Percentiles rank a stretch among this genome's conserved stretches.
Conservation (phyloP, 805 yeast species). For the Lipomyces kockii region DNA sequence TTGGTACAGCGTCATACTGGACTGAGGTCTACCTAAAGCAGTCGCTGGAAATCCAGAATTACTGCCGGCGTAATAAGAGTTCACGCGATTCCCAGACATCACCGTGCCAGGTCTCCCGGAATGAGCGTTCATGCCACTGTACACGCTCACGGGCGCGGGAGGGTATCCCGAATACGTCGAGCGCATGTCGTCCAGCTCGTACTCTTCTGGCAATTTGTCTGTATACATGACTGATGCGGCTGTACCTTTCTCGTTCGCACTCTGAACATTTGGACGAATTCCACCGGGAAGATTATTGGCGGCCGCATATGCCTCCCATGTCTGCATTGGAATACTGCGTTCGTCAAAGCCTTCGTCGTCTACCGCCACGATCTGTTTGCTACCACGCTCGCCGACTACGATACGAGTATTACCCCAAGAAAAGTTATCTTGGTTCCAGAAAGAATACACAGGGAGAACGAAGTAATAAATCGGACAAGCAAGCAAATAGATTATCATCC, state of each 20-base stretch:
- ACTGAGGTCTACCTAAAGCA: constrained; percentile 4
- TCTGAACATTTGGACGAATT: constrained; percentile 25
- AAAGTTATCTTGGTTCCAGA: constrained; percentile 69
- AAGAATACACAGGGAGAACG: constrained; percentile 62
- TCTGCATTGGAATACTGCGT: constrained; percentile 45
- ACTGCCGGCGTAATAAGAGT: constrained; percentile 5
- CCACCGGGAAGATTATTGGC: constrained; percentile 47
- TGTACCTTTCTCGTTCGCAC: constrained; percentile 23
- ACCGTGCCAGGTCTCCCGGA: background rate
- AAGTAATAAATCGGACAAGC: constrained; percentile 69
- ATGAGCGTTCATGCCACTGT: constrained; percentile 17
- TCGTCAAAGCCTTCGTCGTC: constrained; percentile 48
- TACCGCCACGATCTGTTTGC: constrained; percentile 50
- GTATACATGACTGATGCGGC: constrained; percentile 13
- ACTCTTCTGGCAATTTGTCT: constrained; percentile 42
- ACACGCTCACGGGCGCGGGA: constrained; percentile 17
- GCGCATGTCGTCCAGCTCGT: constrained; percentile 46
- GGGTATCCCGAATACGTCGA: constrained; percentile 28
- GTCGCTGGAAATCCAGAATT: background rate
- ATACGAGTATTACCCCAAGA: constrained; percentile 69
- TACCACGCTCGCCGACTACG: constrained; percentile 59
- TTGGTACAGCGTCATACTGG: constrained; percentile 20
- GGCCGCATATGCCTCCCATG: constrained; percentile 48
- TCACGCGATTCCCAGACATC: constrained; percentile 2
- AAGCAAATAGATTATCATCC: constrained; percentile 60